phyloP scores from a whole-genome alignment of 495 filamentous ascomycete genomes.

The Aspergillus carlsbadensis region DNA sequence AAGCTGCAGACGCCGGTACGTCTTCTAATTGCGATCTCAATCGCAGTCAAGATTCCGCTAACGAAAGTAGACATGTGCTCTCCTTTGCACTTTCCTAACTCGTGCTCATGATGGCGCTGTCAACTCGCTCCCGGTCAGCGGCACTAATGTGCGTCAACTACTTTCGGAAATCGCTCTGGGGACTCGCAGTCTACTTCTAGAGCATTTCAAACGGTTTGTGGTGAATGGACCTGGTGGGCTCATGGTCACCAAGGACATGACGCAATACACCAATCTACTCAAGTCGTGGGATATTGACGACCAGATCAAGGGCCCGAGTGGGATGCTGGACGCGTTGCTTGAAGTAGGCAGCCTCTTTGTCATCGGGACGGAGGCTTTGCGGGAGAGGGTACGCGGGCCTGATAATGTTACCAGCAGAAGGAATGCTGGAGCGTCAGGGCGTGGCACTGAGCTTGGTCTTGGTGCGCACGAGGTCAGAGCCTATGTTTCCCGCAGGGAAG shows the following conservation, averaged over 20 bases:
- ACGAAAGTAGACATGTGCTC: slow-evolving; percentile 61
- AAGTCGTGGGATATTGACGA: slow-evolving; percentile 79
- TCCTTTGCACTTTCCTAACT: slow-evolving; percentile 73
- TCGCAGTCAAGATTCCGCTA: too few species aligned
- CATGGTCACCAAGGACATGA: slow-evolving; percentile 95
- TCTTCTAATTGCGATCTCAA: too few species aligned
- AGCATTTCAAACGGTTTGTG: slow-evolving; percentile 90
- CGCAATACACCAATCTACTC: slow-evolving; percentile 80
- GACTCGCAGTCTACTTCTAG: slow-evolving; percentile 73
- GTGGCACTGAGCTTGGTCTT: slow-evolving; percentile 49
- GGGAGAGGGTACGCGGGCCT: slow-evolving; percentile 68
- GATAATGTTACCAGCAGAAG: slow-evolving; percentile 28
- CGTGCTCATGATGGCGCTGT: slow-evolving; percentile 59
- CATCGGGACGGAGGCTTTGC: slow-evolving; percentile 83
- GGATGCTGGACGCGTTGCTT: slow-evolving; percentile 75
- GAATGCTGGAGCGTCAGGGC: slow-evolving; percentile 12
- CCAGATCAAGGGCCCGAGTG: slow-evolving; percentile 51
- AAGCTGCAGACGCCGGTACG: slow-evolving; percentile 74
- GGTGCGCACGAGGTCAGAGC: slow-evolving; percentile 71
- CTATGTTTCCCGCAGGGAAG: slow-evolving; percentile 79
- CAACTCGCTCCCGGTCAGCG: slow-evolving; percentile 67
- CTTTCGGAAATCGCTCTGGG: slow-evolving; percentile 82
- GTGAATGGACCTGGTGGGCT: slow-evolving; percentile 90
- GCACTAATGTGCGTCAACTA: slow-evolving; percentile 73
- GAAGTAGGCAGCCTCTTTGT: slow-evolving; percentile 98